phyloP scores from a whole-genome alignment of 2,329 filamentous ascomycete genomes.

The Phyllachora maydis region DNA sequence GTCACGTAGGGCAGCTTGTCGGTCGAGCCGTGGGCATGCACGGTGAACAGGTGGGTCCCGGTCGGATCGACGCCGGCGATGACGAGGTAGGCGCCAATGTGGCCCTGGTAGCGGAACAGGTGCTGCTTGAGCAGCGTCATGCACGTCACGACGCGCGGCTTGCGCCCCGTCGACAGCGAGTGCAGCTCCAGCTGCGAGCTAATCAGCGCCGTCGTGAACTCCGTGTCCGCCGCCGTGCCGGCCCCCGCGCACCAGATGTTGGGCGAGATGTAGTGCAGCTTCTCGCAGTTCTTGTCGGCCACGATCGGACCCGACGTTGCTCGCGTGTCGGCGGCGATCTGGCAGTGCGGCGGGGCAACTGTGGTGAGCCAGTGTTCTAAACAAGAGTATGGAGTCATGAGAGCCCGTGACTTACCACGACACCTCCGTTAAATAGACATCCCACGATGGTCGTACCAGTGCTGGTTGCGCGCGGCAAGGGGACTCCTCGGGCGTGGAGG shows the following conservation, averaged over 20 bases:
- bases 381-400: no score
- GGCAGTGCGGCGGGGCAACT: constrained; percentile 2
- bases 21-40: constrained; percentile 93
- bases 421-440: constrained; percentile 88
- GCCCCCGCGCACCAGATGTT: constrained; percentile 99
- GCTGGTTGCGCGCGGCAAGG: constrained; percentile 91
- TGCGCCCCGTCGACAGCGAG: constrained; percentile 85
- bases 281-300: constrained; percentile 99
- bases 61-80: constrained; percentile 94
- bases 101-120: constrained; percentile 92
- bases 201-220: constrained; percentile 97
- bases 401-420: constrained; percentile 45
- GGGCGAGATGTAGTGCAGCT: constrained; percentile 95
- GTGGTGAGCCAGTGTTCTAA: no score
- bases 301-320: constrained; percentile 95
- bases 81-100: constrained; percentile 95
- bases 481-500: constrained; percentile 81
- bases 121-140: constrained; percentile 99
- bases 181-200: constrained; percentile 97
- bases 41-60: constrained; percentile 86
- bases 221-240: constrained; percentile 92
- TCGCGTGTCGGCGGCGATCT: constrained; percentile 96
- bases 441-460: constrained; percentile 98
- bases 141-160: constrained; percentile 92
- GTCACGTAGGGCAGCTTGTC: constrained; percentile 99